Percentiles rank a stretch among this genome's conserved stretches.
Conservation (phyloP, 2,329 filamentous ascomycete species). For the Arthrinium puccinioides region DNA sequence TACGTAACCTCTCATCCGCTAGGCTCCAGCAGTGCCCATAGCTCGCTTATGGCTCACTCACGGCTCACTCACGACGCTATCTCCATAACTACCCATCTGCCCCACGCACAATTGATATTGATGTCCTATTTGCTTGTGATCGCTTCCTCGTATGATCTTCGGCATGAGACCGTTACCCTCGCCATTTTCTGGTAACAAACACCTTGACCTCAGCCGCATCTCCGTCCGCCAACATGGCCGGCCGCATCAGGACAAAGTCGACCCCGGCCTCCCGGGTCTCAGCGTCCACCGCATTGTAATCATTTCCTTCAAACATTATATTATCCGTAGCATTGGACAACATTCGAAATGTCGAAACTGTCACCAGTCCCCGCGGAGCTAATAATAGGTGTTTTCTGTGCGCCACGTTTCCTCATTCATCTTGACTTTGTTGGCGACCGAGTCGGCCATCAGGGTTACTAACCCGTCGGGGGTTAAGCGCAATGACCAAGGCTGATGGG, state of each 20-base stretch:
- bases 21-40: too few species aligned
- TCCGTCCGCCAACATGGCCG: slow-evolving; percentile 33
- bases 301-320: slow-evolving; percentile 37
- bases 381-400: slow-evolving; percentile 39
- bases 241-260: slow-evolving; percentile 36
- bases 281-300: slow-evolving; percentile 38
- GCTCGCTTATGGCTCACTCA: too few species aligned
- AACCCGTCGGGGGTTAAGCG: slow-evolving; percentile 38
- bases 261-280: slow-evolving; percentile 27
- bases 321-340: slow-evolving; percentile 37
- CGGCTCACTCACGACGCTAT: too few species aligned
- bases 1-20: too few species aligned
- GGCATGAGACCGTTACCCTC: slow-evolving; percentile 32
- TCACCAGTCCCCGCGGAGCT: slow-evolving; percentile 41
- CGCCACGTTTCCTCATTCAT: slow-evolving; percentile 28
- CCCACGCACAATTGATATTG: too few species aligned
- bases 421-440: slow-evolving; percentile 26
- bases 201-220: slow-evolving; percentile 27
- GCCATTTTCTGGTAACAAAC: slow-evolving; percentile 33
- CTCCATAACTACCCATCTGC: too few species aligned
- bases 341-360: slow-evolving; percentile 32
- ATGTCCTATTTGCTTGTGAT: too few species aligned
- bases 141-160: slow-evolving; percentile 26
- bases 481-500: slow-evolving; percentile 38
- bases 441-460: slow-evolving; percentile 41